Evolutionary conservation across 2,329 filamentous ascomycete genomes (phyloP).

Genomic region (Arthroderma sp.): DNA sequence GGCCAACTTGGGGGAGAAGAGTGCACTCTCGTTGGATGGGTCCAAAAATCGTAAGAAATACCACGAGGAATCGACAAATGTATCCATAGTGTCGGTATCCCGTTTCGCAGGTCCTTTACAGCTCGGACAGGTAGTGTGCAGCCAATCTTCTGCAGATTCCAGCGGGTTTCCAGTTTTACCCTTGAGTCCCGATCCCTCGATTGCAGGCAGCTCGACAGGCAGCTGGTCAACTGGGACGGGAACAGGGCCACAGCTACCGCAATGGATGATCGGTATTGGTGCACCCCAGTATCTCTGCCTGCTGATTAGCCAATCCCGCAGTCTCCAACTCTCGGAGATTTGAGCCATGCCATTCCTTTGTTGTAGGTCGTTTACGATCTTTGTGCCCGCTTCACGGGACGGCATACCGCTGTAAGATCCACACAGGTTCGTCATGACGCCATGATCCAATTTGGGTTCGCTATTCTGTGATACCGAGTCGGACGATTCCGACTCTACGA

Average conservation of each 20-base stretch:
- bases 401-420: slow-evolving; percentile 51
- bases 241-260: slow-evolving; percentile 60
- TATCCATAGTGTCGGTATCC: slow-evolving; percentile 93
- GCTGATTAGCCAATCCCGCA: slow-evolving; percentile 82
- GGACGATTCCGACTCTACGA: slow-evolving; percentile 39
- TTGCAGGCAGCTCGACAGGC: slow-evolving; percentile 59
- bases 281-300: slow-evolving; percentile 89
- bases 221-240: slow-evolving; percentile 65
- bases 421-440: slow-evolving; percentile 53
- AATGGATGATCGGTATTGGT: slow-evolving; percentile 81
- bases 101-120: slow-evolving; percentile 59
- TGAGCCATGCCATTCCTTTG: slow-evolving; percentile 44
- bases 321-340: slow-evolving; percentile 58
- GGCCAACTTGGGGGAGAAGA: slow-evolving; percentile 44
- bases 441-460: slow-evolving; percentile 49
- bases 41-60: slow-evolving; percentile 60
- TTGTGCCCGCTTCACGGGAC: slow-evolving; percentile 49
- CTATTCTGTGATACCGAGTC: slow-evolving; percentile 22
- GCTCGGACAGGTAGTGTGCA: slow-evolving; percentile 58
- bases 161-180: slow-evolving; percentile 65
- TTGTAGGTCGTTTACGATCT: slow-evolving; percentile 43
- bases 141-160: slow-evolving; percentile 57
- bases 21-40: slow-evolving; percentile 47
- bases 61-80: slow-evolving; percentile 91
- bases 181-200: slow-evolving; percentile 54